Evolutionary conservation across 176 grass and related monocot genomes (phyloP).

Genomic region (Zea luxurians): DNA sequence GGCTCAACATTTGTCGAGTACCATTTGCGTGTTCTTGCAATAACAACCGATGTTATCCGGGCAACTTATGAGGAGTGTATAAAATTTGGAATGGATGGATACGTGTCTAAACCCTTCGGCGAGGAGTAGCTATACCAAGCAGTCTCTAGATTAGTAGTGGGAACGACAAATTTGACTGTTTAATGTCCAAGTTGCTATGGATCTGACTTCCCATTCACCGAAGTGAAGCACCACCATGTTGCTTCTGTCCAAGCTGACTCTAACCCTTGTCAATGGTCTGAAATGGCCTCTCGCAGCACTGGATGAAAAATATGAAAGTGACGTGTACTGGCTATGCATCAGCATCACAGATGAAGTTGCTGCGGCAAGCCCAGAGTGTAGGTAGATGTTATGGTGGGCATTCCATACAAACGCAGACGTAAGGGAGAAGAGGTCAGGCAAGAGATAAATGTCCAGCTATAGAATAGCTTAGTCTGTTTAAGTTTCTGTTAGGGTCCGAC

Average conservation of each 20-base stretch:
- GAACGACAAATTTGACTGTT: conserved; percentile 32
- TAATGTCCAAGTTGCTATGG: conserved; percentile 4
- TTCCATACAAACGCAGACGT: too few species aligned
- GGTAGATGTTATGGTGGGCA: not conserved
- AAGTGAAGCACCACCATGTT: conserved; percentile 21
- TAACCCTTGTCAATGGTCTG: conserved; percentile 33
- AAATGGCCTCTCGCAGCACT: conserved; percentile 19
- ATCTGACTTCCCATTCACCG: not conserved
- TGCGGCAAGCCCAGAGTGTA: conserved; percentile 30
- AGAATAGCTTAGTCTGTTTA: too few species aligned
- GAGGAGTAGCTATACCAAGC: conserved; percentile 85
- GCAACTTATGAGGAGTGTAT: conserved; percentile 90
- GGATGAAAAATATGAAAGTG: conserved; percentile 34
- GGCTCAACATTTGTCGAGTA: conserved; percentile 37
- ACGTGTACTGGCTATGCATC: conserved; percentile 29
- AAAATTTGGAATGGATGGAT: conserved; percentile 94
- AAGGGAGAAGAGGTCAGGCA: too few species aligned
- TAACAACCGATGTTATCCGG: conserved; percentile 94
- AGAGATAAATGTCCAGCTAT: too few species aligned
- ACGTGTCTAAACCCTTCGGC: conserved; percentile 91
- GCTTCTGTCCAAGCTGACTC: conserved; percentile 39
- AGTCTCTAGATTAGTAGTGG: conserved; percentile 70
- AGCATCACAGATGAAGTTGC: conserved; percentile 4
- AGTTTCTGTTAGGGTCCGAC: too few species aligned
- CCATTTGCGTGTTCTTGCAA: conserved; percentile 76